Conservation (phyloP, 768 basidiomycete species). For the Rhodotorula diobovata region DNA sequence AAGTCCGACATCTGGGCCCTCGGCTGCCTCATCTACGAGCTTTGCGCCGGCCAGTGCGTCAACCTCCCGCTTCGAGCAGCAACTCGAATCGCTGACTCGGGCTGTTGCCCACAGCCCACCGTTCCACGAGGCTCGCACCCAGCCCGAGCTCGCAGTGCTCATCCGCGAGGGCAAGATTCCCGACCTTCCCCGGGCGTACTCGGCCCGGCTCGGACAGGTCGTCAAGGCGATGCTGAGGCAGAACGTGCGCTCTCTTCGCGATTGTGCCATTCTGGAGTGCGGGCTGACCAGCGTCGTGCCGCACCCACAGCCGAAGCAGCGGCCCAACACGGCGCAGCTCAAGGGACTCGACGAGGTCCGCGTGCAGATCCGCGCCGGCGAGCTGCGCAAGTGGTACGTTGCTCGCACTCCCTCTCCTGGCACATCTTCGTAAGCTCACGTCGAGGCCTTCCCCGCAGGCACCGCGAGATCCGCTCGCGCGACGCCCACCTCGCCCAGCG, state of each 20-base stretch:
- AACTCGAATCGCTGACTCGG: accelerated
- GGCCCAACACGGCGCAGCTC: conserved; percentile 41
- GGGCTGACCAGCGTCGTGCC: no score
- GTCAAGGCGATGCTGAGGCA: conserved; percentile 84
- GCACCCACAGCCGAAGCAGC: conserved; percentile 39
- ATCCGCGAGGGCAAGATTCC: conserved; percentile 85
- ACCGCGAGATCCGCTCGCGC: conserved; percentile 28
- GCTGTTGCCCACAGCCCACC: conserved; percentile 55
- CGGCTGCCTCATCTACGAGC: conserved; percentile 92
- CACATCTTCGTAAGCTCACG: background rate
- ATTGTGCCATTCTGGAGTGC: background rate
- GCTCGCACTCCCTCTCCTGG: no score
- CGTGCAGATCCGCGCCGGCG: conserved; percentile 35
- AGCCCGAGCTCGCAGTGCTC: conserved; percentile 72
- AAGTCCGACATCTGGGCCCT: conserved; percentile 99
- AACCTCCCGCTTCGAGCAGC: background rate
- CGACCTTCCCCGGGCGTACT: conserved; percentile 77
- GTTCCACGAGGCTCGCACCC: conserved; percentile 88
- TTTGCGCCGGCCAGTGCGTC: conserved; percentile 74
- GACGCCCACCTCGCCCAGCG: conserved; percentile 35
- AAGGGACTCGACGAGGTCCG: conserved; percentile 40
- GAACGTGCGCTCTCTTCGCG: conserved; percentile 55
- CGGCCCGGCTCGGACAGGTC: conserved; percentile 62
- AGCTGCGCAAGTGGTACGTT: conserved; percentile 35
- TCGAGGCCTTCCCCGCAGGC: background rate